phyloP scores from a whole-genome alignment of 2,329 filamentous ascomycete genomes.

The Hyphodiscus sp. region DNA sequence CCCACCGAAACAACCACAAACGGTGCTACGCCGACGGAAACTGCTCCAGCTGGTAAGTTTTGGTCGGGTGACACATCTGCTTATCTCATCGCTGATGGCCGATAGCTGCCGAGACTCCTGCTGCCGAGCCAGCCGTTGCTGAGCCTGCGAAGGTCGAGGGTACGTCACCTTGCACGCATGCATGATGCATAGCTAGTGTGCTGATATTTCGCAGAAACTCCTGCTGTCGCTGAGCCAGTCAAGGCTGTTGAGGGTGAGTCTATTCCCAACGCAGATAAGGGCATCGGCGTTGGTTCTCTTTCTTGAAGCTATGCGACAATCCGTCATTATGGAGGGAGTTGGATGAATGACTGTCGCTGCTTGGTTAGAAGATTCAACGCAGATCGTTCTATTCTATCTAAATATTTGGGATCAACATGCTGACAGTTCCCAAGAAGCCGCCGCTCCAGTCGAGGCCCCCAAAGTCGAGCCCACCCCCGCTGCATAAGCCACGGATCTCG shows the following conservation, averaged over 20 bases:
- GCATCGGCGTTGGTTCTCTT: slow-evolving; percentile 8
- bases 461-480: neutral
- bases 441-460: slow-evolving; percentile 5
- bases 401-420: too few relatives aligned
- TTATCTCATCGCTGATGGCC: slow-evolving; percentile 4
- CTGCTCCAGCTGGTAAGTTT: slow-evolving; percentile 15
- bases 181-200: neutral
- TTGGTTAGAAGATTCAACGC: too few relatives aligned
- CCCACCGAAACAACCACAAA: slow-evolving; percentile 10
- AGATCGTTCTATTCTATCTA: too few relatives aligned
- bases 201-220: slow-evolving; percentile 1
- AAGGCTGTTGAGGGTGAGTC: slow-evolving; percentile 5
- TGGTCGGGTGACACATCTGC: slow-evolving; percentile 3
- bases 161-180: neutral
- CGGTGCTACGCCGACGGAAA: slow-evolving; percentile 14
- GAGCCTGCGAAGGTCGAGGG: slow-evolving; percentile 3
- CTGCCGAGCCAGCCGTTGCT: slow-evolving; percentile 1
- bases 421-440: neutral
- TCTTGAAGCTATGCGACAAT: too few relatives aligned
- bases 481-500: slow-evolving; percentile 11
- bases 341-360: too few relatives aligned
- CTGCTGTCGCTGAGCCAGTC: slow-evolving; percentile 11
- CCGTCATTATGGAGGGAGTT: too few relatives aligned
- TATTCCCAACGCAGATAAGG: slow-evolving; percentile 14
- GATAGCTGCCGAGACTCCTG: neutral